A percentile compares a stretch with the other conserved stretches of the same genome.
These are phyloP conservation scores for Fusarium succisae DNA, from an alignment of 2,329 filamentous ascomycete species.

Conservation along the genomic window DNA sequence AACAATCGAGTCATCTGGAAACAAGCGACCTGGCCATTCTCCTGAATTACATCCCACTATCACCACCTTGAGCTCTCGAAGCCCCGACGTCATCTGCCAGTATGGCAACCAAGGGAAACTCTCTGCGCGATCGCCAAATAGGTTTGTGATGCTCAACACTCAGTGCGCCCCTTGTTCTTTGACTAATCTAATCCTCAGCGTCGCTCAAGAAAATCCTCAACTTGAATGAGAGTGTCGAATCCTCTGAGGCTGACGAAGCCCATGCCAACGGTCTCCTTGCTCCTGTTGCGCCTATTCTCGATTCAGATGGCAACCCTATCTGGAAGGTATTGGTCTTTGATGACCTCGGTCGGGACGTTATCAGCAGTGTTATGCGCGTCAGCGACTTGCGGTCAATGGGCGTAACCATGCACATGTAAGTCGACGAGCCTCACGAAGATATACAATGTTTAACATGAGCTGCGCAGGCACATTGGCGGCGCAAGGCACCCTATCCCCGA, in stretches of 20 bases:
- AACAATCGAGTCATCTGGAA: neutral
- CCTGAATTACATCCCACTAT: constrained; percentile 39
- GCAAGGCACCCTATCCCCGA: constrained; percentile 91
- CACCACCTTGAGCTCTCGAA: constrained; percentile 21
- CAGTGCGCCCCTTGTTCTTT: neutral
- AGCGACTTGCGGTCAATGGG: constrained; percentile 93
- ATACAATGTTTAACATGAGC: constrained; percentile 39
- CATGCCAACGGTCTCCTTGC: constrained; percentile 71
- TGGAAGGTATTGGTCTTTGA: constrained; percentile 99
- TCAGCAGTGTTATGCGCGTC: constrained; percentile 93
- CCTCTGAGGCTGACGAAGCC: constrained; percentile 69
- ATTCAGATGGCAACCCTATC: constrained; percentile 88
- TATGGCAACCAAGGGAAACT: constrained; percentile 59
- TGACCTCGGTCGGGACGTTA: constrained; percentile 88
- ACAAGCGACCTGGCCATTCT: constrained; percentile 5
- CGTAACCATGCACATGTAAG: constrained; percentile 94
- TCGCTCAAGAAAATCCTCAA: constrained; percentile 97
- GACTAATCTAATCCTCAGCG: constrained; percentile 58
- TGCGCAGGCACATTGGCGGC: constrained; percentile 77
- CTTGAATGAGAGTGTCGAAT: constrained; percentile 78
- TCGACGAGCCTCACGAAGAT: neutral
- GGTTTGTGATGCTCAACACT: constrained; percentile 42
- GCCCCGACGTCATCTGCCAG: constrained; percentile 40
- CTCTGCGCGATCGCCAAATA: constrained; percentile 62
- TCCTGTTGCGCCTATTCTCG: constrained; percentile 81